Evolutionary conservation across 768 basidiomycete species (phyloP).

Genomic region (Russula dissimulans): DNA sequence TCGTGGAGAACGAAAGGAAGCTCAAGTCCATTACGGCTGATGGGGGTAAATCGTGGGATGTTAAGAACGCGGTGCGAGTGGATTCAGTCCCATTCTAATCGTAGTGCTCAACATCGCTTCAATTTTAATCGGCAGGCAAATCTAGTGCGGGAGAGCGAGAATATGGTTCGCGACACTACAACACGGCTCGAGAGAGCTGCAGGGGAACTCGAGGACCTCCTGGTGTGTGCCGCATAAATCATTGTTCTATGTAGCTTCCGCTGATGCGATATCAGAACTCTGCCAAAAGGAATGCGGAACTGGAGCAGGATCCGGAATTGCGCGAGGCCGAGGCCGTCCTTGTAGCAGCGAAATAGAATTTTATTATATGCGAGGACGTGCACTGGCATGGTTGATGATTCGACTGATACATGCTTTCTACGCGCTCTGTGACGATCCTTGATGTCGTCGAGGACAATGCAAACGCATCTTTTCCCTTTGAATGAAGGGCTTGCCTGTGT

Average conservation of each 20-base stretch:
- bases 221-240: constrained; percentile 43
- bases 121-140: background rate
- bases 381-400: too few relatives aligned
- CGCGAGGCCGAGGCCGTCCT: constrained; percentile 47
- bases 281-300: constrained; percentile 35
- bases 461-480: too few relatives aligned
- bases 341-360: constrained; percentile 25
- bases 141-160: constrained; percentile 60
- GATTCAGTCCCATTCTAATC: constrained; percentile 2
- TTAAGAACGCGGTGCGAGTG: constrained; percentile 57
- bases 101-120: background rate
- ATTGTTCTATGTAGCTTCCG: background rate
- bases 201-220: constrained; percentile 52
- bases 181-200: constrained; percentile 51
- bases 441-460: too few relatives aligned
- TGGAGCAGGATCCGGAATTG: constrained; percentile 29
- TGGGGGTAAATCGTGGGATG: constrained; percentile 59
- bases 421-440: too few relatives aligned
- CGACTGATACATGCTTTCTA: too few relatives aligned
- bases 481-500: too few relatives aligned
- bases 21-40: constrained; percentile 54
- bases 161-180: constrained; percentile 67
- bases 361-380: too few relatives aligned
- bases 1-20: constrained; percentile 44
- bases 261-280: constrained; percentile 27